Percentiles rank a stretch among this genome's conserved stretches.
phyloP scores from a whole-genome alignment of 306 rosid genomes.

The Vigna unguiculata region DNA sequence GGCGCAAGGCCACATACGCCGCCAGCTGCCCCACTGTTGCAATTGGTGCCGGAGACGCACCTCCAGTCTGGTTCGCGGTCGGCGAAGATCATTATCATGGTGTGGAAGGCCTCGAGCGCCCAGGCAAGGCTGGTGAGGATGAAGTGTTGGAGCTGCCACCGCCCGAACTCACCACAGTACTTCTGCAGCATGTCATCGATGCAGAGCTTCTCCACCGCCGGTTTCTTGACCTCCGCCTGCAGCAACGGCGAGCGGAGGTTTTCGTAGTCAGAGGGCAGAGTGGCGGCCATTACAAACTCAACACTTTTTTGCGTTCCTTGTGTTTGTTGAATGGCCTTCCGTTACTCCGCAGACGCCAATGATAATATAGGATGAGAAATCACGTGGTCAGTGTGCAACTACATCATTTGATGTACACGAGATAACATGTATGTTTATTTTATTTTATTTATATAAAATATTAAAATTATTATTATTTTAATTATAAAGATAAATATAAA shows the following conservation, averaged over 20 bases:
- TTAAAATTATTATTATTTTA: no score
- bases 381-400: neutral
- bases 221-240: neutral
- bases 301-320: neutral
- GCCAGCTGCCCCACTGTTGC: conserved; percentile 28
- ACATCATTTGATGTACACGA: no score
- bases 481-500: no score
- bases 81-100: conserved; percentile 94
- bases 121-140: conserved; percentile 85
- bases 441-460: no score
- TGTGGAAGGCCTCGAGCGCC: conserved; percentile 92
- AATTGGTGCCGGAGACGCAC: conserved; percentile 44
- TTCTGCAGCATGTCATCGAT: conserved; percentile 79
- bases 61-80: conserved; percentile 74
- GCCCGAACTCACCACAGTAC: conserved; percentile 89
- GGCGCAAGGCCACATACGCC: conserved; percentile 54
- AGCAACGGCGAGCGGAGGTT: conserved; percentile 56
- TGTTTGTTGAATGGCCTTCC: neutral
- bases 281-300: conserved; percentile 29
- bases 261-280: conserved; percentile 11
- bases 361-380: neutral
- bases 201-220: conserved; percentile 51
- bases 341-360: neutral
- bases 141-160: conserved; percentile 84
- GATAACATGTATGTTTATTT: no score